These are phyloP conservation scores for Diaporthe caulivora DNA, from an alignment of 2,329 filamentous ascomycete species.

Conservation along the genomic window DNA sequence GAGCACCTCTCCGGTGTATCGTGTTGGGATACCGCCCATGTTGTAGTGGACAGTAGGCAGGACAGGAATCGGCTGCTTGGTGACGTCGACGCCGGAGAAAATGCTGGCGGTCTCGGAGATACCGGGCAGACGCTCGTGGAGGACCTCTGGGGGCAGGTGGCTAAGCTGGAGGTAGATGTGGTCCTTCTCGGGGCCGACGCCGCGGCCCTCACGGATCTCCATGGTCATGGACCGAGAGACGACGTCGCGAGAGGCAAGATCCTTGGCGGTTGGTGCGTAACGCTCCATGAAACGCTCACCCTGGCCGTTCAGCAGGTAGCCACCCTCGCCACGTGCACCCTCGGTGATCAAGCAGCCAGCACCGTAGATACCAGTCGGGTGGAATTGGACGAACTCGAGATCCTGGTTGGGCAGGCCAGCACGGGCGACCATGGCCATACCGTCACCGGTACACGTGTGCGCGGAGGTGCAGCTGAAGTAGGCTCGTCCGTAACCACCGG, in stretches of 20 bases:
- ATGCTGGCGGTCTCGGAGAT: slow-evolving; percentile 99
- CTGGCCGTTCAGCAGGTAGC: slow-evolving; percentile 96
- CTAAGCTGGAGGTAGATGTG: slow-evolving; percentile 99
- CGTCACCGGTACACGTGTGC: slow-evolving; percentile 98
- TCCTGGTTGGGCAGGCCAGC: slow-evolving; percentile 98
- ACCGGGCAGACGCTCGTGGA: slow-evolving; percentile 96
- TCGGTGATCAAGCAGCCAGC: slow-evolving; percentile 98
- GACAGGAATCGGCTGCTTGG: slow-evolving; percentile 96
- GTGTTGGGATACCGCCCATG: slow-evolving; percentile 99
- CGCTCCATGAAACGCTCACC: slow-evolving; percentile 99
- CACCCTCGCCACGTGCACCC: slow-evolving; percentile 97
- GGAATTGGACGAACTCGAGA: slow-evolving; percentile 99
- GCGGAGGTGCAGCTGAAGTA: slow-evolving; percentile 99
- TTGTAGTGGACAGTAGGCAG: slow-evolving; percentile 99
- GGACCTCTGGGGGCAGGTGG: slow-evolving; percentile 90
- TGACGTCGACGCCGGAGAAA: slow-evolving; percentile 96
- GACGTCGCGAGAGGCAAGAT: slow-evolving; percentile 95
- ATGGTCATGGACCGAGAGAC: slow-evolving; percentile 98
- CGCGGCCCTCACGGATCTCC: slow-evolving; percentile 97
- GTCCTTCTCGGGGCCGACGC: slow-evolving; percentile 96
- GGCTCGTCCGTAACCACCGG: slow-evolving; percentile 95
- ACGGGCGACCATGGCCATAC: slow-evolving; percentile 99
- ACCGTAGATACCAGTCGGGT: slow-evolving; percentile 98
- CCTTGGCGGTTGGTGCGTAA: slow-evolving; percentile 97
- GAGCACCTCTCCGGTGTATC: slow-evolving; percentile 96